These are phyloP conservation scores for Ascochyta viciae-villosae DNA, from an alignment of 2,329 filamentous ascomycete genomes.

Conservation along the genomic window DNA sequence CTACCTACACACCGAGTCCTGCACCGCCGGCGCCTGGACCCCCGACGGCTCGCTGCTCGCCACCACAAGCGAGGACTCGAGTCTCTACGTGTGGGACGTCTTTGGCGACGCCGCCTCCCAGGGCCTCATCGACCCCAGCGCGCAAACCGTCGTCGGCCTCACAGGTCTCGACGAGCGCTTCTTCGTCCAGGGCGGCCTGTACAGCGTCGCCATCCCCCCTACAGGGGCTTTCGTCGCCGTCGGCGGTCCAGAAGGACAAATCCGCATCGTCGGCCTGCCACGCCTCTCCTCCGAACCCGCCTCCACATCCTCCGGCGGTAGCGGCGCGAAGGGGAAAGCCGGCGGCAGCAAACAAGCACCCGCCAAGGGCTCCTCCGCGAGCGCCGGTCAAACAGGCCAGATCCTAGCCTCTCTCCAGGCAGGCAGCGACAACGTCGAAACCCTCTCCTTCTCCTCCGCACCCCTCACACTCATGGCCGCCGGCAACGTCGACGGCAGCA, in stretches of 20 bases:
- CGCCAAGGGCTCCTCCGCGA: slow-evolving; percentile 46
- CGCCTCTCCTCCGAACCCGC: slow-evolving; percentile 56
- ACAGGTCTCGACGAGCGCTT: slow-evolving; percentile 88
- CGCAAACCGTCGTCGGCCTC: slow-evolving; percentile 75
- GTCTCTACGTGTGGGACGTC: slow-evolving; percentile 90
- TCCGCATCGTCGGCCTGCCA: slow-evolving; percentile 85
- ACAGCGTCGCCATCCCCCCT: slow-evolving; percentile 84
- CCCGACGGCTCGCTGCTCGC: slow-evolving; percentile 85
- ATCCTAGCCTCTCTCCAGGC: slow-evolving; percentile 86
- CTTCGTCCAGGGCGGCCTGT: slow-evolving; percentile 87
- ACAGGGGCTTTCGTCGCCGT: slow-evolving; percentile 80
- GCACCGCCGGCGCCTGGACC: slow-evolving; percentile 91
- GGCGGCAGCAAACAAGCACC: slow-evolving; percentile 54
- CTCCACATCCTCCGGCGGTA: slow-evolving; percentile 51
- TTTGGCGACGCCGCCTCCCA: slow-evolving; percentile 78
- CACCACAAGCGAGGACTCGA: slow-evolving; percentile 87
- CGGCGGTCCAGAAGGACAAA: slow-evolving; percentile 84
- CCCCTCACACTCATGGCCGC: slow-evolving; percentile 67
- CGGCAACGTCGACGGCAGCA: slow-evolving; percentile 70
- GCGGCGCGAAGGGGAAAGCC: slow-evolving; percentile 58
- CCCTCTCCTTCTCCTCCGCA: slow-evolving; percentile 69
- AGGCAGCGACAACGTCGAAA: slow-evolving; percentile 81
- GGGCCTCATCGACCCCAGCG: slow-evolving; percentile 62
- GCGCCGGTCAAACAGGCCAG: slow-evolving; percentile 64
- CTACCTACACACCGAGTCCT: slow-evolving; percentile 85